A percentile compares a stretch with the other conserved stretches of the same genome.
These are phyloP conservation scores for Apiotrichum veenhuisii DNA, from an alignment of 1,284 basidiomycete genomes.

Conservation along the genomic window DNA sequence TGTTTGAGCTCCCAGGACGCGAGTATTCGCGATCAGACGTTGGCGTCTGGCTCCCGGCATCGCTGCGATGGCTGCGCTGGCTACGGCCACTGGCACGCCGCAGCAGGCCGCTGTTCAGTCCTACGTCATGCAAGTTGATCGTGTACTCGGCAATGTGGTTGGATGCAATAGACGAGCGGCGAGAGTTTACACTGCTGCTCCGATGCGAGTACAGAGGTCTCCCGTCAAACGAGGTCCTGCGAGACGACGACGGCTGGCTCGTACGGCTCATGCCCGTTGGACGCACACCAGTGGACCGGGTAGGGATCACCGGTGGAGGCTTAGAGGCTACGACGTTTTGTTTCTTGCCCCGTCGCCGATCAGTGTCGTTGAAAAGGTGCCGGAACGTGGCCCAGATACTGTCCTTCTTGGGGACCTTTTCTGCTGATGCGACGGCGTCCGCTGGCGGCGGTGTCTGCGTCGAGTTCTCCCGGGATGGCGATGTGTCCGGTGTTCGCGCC, in stretches of 20 bases:
- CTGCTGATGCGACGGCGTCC: background rate
- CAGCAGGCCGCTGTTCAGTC: conserved; percentile 26
- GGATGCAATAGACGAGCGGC: conserved; percentile 46
- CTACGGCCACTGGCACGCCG: conserved; percentile 38
- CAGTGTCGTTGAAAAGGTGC: conserved; percentile 51
- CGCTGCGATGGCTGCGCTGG: conserved; percentile 42
- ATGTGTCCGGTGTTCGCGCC: background rate
- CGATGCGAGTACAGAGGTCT: conserved; percentile 41
- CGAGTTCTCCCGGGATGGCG: background rate
- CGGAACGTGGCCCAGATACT: conserved; percentile 52
- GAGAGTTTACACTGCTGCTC: conserved; percentile 48
- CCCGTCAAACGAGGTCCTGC: conserved; percentile 35
- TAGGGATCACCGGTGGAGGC: conserved; percentile 28
- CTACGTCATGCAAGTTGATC: conserved; percentile 30
- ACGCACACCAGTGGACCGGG: conserved; percentile 32
- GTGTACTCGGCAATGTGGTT: conserved; percentile 30
- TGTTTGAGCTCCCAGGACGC: conserved; percentile 36
- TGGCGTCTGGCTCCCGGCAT: conserved; percentile 46
- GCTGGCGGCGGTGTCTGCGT: background rate
- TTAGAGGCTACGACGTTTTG: conserved; percentile 14
- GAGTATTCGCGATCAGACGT: conserved; percentile 45
- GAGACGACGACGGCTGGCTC: conserved; percentile 19
- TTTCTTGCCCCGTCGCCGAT: conserved; percentile 46
- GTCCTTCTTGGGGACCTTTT: conserved; percentile 37
- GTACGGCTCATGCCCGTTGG: conserved; percentile 26